phyloP scores from a whole-genome alignment of 2,329 filamentous ascomycete species.

The Pseudogymnoascus sp. region DNA sequence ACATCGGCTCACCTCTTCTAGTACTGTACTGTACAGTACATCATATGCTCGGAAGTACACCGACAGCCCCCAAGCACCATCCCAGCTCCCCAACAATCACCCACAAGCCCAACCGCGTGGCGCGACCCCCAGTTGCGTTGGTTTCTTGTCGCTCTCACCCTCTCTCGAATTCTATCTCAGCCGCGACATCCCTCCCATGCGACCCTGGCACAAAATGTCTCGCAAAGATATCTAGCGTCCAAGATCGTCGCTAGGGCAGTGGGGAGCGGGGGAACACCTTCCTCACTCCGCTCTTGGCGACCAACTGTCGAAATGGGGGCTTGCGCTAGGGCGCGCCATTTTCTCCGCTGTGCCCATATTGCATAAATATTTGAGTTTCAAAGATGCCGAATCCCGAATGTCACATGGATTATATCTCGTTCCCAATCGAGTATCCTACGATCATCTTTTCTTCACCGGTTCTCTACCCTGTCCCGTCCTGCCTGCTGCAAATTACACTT shows the following conservation, averaged over 20 bases:
- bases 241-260: constrained; percentile 3
- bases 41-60: neutral
- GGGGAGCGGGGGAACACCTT: neutral
- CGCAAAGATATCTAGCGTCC: neutral
- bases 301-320: neutral
- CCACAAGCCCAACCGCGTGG: neutral
- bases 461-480: neutral
- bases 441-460: neutral
- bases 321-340: neutral
- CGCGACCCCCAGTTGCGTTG: neutral
- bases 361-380: constrained; percentile 3
- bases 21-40: neutral
- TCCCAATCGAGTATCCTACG: neutral
- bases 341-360: neutral
- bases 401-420: neutral
- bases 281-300: neutral
- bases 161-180: neutral
- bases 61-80: neutral
- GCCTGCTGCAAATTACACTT: neutral
- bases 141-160: neutral
- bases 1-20: neutral
- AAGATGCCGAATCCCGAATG: neutral
- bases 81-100: neutral
- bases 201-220: constrained; percentile 4
- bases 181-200: neutral